These are phyloP conservation scores for Lactarius tabidus DNA, from an alignment of 768 basidiomycete genomes.

Conservation along the genomic window DNA sequence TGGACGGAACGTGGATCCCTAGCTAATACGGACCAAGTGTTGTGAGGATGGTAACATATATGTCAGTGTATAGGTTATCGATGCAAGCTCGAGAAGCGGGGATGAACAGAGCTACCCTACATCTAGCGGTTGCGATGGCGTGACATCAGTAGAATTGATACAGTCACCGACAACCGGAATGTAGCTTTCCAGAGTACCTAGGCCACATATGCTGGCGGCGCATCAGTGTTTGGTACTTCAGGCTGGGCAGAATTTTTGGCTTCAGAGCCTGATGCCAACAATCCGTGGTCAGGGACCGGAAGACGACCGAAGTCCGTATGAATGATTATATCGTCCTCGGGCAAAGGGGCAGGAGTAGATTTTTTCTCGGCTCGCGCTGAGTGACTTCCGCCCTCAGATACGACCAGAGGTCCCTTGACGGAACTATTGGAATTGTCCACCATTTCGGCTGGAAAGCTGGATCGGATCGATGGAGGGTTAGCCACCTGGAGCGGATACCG, in stretches of 20 bases:
- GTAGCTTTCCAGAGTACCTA: background rate
- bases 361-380: conserved; percentile 7
- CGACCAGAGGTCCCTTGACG: background rate
- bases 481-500: conserved; percentile 9
- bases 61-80: background rate
- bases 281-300: background rate
- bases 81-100: background rate
- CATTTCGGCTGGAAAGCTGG: background rate
- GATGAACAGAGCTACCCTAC: background rate
- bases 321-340: background rate
- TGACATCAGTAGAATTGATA: background rate
- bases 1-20: background rate
- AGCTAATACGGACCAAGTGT: background rate
- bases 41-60: background rate
- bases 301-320: conserved; percentile 9
- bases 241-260: background rate
- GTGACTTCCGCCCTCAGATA: background rate
- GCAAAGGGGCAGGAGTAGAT: background rate
- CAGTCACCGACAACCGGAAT: background rate
- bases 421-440: background rate
- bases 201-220: conserved; percentile 19
- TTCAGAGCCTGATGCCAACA: background rate
- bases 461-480: background rate
- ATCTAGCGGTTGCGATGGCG: background rate
- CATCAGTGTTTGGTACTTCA: background rate